Evolutionary conservation across 2,329 filamentous ascomycete species (phyloP).

Genomic region (Fusarium sacchari): DNA sequence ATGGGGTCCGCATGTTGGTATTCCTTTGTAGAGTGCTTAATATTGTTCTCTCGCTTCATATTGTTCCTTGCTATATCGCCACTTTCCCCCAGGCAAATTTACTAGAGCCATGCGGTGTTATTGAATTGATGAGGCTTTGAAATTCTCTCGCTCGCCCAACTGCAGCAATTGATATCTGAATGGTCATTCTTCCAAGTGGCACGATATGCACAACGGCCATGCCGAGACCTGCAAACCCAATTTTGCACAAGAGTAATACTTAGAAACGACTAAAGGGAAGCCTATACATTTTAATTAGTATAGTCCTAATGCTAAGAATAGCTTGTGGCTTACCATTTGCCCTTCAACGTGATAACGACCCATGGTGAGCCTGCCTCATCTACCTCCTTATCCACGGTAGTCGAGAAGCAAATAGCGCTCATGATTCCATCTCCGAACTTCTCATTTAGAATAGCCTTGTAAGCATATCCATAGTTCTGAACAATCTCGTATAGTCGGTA

Average conservation of each 20-base stretch:
- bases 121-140: not conserved
- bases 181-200: not conserved
- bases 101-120: not conserved
- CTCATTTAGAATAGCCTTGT: constrained; percentile 95
- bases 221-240: not conserved
- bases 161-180: not conserved
- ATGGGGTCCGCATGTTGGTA: constrained; percentile 1
- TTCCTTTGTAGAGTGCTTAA: constrained; percentile 41
- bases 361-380: constrained; percentile 83
- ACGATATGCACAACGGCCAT: not conserved
- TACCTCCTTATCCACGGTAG: constrained; percentile 92
- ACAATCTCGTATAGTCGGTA: constrained; percentile 94
- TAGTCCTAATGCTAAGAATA: not conserved
- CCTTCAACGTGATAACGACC: constrained; percentile 84
- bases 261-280: constrained; percentile 49
- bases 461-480: constrained; percentile 96
- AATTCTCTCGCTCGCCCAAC: not conserved
- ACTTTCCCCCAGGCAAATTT: not conserved
- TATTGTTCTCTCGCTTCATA: constrained; percentile 47
- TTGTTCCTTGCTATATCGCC: constrained; percentile 18
- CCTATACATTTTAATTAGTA: constrained; percentile 34
- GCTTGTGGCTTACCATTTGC: constrained; percentile 76
- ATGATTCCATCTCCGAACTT: constrained; percentile 96
- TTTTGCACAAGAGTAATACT: not conserved
- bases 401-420: constrained; percentile 92